phyloP scores from a whole-genome alignment of 148 eudicot genomes.

The Chenopodium formosanum region DNA sequence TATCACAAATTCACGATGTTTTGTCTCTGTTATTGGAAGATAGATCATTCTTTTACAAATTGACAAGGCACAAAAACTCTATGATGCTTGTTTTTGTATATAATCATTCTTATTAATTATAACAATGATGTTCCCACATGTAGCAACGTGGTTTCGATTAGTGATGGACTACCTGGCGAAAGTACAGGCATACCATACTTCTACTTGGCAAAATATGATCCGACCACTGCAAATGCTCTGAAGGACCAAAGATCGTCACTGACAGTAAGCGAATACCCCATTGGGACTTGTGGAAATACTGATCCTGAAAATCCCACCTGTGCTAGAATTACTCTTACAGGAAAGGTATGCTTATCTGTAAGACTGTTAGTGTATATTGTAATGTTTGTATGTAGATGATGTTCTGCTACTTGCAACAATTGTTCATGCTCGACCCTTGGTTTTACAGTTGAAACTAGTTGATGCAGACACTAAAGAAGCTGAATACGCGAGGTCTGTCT shows the following conservation, averaged over 20 bases:
- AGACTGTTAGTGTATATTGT: neutral
- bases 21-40: too few species aligned
- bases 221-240: slow-evolving; percentile 72
- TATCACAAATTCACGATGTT: too few species aligned
- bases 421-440: too few species aligned
- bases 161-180: slow-evolving; percentile 71
- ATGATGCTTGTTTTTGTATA: neutral
- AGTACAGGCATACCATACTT: slow-evolving; percentile 85
- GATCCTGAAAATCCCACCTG: slow-evolving; percentile 89
- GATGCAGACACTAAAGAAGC: slow-evolving; percentile 51
- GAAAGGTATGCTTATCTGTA: slow-evolving; percentile 54
- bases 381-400: neutral
- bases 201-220: slow-evolving; percentile 81
- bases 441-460: slow-evolving; percentile 56
- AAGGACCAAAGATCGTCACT: slow-evolving; percentile 74
- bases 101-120: neutral
- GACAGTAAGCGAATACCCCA: slow-evolving; percentile 64
- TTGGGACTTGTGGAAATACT: slow-evolving; percentile 75
- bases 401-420: neutral
- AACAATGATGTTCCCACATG: slow-evolving; percentile 11
- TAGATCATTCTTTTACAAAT: neutral
- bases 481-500: slow-evolving; percentile 48
- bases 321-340: slow-evolving; percentile 82
- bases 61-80: neutral
- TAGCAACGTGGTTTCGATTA: slow-evolving; percentile 88